Base-by-base conservation (phyloP, 345 rosid species). In the Hevea brasiliensis region DNA sequence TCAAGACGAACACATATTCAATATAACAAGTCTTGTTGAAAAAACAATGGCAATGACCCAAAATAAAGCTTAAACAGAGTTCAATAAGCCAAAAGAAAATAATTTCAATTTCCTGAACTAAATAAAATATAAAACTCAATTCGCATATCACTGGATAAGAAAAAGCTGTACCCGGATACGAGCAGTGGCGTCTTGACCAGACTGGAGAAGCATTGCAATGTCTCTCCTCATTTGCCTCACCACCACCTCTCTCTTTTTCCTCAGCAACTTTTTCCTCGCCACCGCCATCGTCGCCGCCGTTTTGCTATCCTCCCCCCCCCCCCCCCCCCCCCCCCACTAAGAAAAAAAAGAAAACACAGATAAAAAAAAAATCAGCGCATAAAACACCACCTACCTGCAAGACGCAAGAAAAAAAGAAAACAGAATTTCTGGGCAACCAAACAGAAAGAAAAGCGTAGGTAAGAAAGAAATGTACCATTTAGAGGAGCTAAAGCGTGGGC, bases 251-350 rank as follows among this genome's bases (percentile, higher is more conserved):
- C 98, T 85, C 79, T 92, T 94, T 86, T 92, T 94, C 81, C 92
- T 86, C 71, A 94, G 79, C 27, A 94, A 81, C 87, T 94, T 94
- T 41, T 92, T 94, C 84, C 98, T 85, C 68, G 98, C 97, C 75
- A 94, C 95, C 53, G 92, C 90, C 97, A 94, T 92, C 77, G 90
- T 94, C 71, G 97, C 97, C 71, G 97, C 97, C 67, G 95, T 92
- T 82, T 92, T 94, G 84, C 98, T 94, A 48, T 24, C 47, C 35
- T 24, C 47, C 45, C 56, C 44, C 47, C 7, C 27, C 29, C 2
- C 17, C 14, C 12, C 41, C 37, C n/a, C n/a, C n/a, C n/a, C 41
- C 40, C 37, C 3, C 37, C 37, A 32, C 2, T 2, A 27, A 27
- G 15, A 20, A 20, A 9, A 1, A 37, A n/a, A 50, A 8, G 12